These are phyloP conservation scores for Boletus subparvulus DNA, from an alignment of 768 basidiomycete genomes.

Conservation along the genomic window DNA sequence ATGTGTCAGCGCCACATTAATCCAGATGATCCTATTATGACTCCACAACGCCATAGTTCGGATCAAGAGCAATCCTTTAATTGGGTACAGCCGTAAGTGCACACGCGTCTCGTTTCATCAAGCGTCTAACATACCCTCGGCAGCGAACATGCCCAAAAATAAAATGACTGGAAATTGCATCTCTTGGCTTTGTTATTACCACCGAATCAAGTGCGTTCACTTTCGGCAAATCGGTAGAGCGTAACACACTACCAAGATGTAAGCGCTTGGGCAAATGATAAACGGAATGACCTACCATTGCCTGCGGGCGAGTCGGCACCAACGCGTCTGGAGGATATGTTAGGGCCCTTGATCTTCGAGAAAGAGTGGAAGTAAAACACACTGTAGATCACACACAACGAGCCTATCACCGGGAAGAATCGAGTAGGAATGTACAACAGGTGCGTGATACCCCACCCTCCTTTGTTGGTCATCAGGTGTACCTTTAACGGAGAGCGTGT, in stretches of 20 bases:
- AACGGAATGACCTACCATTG: neutral
- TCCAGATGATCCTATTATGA: neutral
- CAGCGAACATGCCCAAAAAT: constrained; percentile 4
- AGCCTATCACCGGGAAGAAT: constrained; percentile 7
- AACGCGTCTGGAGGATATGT: constrained; percentile 1
- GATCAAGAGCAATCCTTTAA: constrained; percentile 11
- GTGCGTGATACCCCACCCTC: constrained; percentile 11
- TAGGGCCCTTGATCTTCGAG: neutral
- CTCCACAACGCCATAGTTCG: constrained; percentile 11
- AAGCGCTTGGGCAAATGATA: neutral
- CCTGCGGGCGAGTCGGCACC: neutral
- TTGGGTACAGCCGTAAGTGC: neutral
- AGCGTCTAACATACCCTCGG: constrained; percentile 5
- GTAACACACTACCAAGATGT: constrained; percentile 1
- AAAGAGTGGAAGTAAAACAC: neutral
- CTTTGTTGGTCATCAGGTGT: neutral
- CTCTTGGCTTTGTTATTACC: neutral
- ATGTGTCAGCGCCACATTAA: neutral
- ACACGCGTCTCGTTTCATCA: neutral
- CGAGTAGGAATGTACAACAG: constrained; percentile 9
- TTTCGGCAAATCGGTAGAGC: constrained; percentile 8
- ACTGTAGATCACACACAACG: constrained; percentile 7
- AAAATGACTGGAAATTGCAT: neutral
- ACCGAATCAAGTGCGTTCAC: neutral
- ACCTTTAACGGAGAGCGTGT: neutral